A percentile compares a stretch with the other conserved stretches of the same genome.
Conservation (phyloP, 2,329 filamentous ascomycete species). For the Stylonectria norvegica region DNA sequence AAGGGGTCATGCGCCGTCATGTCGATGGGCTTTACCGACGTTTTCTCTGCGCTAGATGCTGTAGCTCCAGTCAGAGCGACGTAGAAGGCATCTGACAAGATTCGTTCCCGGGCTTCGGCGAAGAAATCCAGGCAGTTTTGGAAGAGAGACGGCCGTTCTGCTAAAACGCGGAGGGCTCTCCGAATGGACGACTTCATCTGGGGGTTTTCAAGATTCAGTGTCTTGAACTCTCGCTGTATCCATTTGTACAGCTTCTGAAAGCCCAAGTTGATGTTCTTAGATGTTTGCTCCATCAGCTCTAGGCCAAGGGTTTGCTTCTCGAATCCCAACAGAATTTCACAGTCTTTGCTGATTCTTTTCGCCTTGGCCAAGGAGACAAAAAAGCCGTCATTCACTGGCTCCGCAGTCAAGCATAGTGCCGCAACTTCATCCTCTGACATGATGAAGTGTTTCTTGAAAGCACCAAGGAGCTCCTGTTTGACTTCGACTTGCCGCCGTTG, state of each 20-base stretch:
- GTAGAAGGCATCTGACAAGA: slow-evolving; percentile 86
- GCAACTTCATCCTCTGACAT: slow-evolving; percentile 77
- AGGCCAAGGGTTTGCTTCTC: slow-evolving; percentile 85
- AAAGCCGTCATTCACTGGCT: slow-evolving; percentile 82
- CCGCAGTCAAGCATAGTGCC: slow-evolving; percentile 71
- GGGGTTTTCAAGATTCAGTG: slow-evolving; percentile 87
- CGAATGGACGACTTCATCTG: slow-evolving; percentile 85
- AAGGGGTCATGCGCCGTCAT: slow-evolving; percentile 87
- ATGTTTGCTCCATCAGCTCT: slow-evolving; percentile 88
- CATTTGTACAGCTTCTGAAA: slow-evolving; percentile 96
- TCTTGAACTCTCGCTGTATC: slow-evolving; percentile 91
- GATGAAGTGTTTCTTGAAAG: slow-evolving; percentile 79
- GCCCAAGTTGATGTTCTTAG: slow-evolving; percentile 78
- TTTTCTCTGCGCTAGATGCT: slow-evolving; percentile 55
- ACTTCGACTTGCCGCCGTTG: slow-evolving; percentile 72
- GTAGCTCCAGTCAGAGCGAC: slow-evolving; percentile 75
- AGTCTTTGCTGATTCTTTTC: slow-evolving; percentile 85
- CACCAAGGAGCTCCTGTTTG: slow-evolving; percentile 73
- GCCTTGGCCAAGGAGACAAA: slow-evolving; percentile 74
- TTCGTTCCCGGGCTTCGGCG: slow-evolving; percentile 81
- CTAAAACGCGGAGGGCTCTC: slow-evolving; percentile 77
- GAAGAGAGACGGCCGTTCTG: slow-evolving; percentile 85
- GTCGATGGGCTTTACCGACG: slow-evolving; percentile 82
- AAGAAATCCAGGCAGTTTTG: slow-evolving; percentile 93
- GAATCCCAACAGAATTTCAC: slow-evolving; percentile 81